Percentiles rank a stretch among this genome's conserved stretches.
Conservation (phyloP, 2,329 filamentous ascomycete genomes). For the Capronia coronata region DNA sequence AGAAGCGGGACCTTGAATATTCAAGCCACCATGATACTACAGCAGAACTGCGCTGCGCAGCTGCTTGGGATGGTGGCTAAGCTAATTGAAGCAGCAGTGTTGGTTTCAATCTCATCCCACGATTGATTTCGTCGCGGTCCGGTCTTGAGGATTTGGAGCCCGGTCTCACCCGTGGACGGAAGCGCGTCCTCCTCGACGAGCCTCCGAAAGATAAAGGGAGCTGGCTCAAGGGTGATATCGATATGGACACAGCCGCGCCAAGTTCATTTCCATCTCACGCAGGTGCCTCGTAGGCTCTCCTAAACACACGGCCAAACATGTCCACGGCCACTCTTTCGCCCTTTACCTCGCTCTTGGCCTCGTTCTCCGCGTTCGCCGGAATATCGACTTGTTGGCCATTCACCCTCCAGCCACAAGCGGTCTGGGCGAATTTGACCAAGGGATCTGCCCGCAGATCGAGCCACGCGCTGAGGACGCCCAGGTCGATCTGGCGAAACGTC, state of each 20-base stretch:
- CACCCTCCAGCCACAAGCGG: slow-evolving; percentile 81
- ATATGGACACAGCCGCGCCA: too few relatives aligned
- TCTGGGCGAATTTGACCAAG: slow-evolving; percentile 70
- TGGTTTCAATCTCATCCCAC: too few relatives aligned
- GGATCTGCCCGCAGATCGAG: slow-evolving; percentile 61
- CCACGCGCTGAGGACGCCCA: slow-evolving; percentile 66
- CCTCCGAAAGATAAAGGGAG: too few relatives aligned
- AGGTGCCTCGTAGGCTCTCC: slow-evolving; percentile 78
- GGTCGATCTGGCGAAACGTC: slow-evolving; percentile 65
- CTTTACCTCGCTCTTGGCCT: slow-evolving; percentile 92
- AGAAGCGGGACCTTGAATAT: too few relatives aligned
- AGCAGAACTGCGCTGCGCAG: too few relatives aligned
- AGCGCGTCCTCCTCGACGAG: not conserved
- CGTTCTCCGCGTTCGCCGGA: slow-evolving; percentile 91
- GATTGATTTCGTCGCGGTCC: too few relatives aligned
- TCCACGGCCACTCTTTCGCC: slow-evolving; percentile 73
- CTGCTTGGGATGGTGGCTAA: too few relatives aligned
- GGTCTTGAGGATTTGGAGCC: too few relatives aligned
- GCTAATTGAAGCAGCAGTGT: too few relatives aligned
- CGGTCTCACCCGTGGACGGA: too few relatives aligned
- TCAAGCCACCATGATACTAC: too few relatives aligned
- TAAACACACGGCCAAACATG: slow-evolving; percentile 59
- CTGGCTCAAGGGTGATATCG: too few relatives aligned
- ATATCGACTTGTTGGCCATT: slow-evolving; percentile 62
- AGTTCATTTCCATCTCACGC: slow-evolving; percentile 42